These are phyloP conservation scores for Croton setiger DNA, from an alignment of 441 rosid genomes.

Conservation along the genomic window DNA sequence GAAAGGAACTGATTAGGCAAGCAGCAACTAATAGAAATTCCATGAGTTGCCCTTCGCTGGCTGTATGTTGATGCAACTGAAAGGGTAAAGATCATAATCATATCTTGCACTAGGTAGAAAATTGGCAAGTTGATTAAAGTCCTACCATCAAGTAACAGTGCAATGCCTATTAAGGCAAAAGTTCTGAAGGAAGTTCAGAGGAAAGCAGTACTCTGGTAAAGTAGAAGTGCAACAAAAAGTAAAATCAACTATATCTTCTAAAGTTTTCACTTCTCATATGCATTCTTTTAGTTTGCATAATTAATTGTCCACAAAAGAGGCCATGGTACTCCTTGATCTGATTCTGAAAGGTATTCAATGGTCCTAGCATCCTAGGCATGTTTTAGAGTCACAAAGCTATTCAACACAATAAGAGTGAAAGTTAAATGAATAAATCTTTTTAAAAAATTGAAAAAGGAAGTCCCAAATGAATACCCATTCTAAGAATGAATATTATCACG, in stretches of 20 bases:
- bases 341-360: slow-evolving; percentile 3
- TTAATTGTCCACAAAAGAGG: neutral
- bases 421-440: neutral
- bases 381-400: neutral
- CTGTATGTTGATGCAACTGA: neutral
- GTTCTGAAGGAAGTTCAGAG: neutral
- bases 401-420: neutral
- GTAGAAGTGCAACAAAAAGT: neutral
- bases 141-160: neutral
- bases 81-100: neutral
- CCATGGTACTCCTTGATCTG: neutral
- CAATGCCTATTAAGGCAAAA: slow-evolving; percentile 4
- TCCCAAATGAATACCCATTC: neutral
- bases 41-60: neutral
- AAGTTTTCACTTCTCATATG: neutral
- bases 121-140: neutral
- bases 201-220: neutral
- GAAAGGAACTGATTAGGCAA: slow-evolving; percentile 4
- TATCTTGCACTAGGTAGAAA: neutral
- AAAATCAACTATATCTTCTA: neutral
- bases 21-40: slow-evolving; percentile 9
- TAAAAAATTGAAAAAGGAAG: neutral
- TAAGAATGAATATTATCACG: neutral
- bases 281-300: neutral
- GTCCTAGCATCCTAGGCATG: too few relatives aligned